Conservation (phyloP, 805 yeast genomes). For the Lachancea waltii region DNA sequence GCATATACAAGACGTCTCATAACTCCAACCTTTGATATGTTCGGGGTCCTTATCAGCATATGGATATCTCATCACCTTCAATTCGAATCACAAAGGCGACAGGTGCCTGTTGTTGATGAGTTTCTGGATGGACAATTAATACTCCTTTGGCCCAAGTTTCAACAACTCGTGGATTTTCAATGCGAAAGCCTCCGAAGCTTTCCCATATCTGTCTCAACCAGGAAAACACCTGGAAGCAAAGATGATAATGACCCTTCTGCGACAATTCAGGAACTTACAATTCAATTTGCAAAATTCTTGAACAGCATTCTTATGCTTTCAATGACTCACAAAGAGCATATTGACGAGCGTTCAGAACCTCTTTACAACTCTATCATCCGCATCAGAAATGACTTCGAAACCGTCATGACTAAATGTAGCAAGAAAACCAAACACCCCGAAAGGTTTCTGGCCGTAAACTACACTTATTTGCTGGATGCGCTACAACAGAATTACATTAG, state of each 20-base stretch:
- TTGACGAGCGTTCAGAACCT: slow-evolving; percentile 52
- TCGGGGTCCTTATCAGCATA: slow-evolving; percentile 71
- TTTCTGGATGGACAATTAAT: slow-evolving; percentile 61
- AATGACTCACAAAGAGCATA: slow-evolving; percentile 27
- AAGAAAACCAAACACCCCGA: slow-evolving; percentile 51
- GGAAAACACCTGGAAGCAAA: slow-evolving; percentile 28
- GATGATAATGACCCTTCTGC: slow-evolving; percentile 29
- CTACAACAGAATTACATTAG: slow-evolving; percentile 21
- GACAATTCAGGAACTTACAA: slow-evolving; percentile 61
- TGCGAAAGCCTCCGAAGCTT: slow-evolving; percentile 63
- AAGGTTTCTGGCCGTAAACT: slow-evolving; percentile 58
- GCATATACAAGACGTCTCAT: slow-evolving; percentile 40
- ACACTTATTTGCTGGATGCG: slow-evolving; percentile 30
- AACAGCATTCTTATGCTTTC: slow-evolving; percentile 62
- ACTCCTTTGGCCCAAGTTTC: slow-evolving; percentile 81
- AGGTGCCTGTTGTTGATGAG: slow-evolving; percentile 60
- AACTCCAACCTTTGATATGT: slow-evolving; percentile 53
- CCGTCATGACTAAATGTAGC: slow-evolving; percentile 64
- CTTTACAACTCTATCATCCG: slow-evolving; percentile 61
- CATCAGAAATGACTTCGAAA: slow-evolving; percentile 74
- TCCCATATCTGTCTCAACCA: slow-evolving; percentile 25
- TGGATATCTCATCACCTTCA: slow-evolving; percentile 61
- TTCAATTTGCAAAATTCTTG: slow-evolving; percentile 67
- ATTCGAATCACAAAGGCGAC: slow-evolving; percentile 59
- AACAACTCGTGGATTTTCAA: slow-evolving; percentile 66